Percentiles rank a stretch among this genome's conserved stretches.
Conservation (phyloP, 805 yeast genomes). For the Wickerhamiella parazyma region DNA sequence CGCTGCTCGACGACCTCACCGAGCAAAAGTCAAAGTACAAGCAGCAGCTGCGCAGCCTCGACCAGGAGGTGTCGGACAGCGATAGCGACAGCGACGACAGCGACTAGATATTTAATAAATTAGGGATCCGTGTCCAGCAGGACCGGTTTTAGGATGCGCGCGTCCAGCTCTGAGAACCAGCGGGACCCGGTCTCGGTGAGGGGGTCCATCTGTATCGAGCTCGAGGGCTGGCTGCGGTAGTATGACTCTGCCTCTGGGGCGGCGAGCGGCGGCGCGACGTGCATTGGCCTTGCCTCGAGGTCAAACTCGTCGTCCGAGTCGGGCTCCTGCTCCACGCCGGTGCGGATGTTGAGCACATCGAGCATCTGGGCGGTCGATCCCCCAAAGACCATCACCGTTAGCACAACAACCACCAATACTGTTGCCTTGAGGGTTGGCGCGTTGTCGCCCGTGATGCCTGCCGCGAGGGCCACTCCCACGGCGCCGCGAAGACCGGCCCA, state of each 20-base stretch:
- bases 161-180: slow-evolving; percentile 92
- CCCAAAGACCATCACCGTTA: slow-evolving; percentile 91
- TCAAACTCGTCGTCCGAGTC: slow-evolving; percentile 93
- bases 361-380: slow-evolving; percentile 98
- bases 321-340: slow-evolving; percentile 74
- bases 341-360: slow-evolving; percentile 81
- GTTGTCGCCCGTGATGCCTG: slow-evolving; percentile 92
- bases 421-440: slow-evolving; percentile 84
- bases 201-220: slow-evolving; percentile 6
- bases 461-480: slow-evolving; percentile 96
- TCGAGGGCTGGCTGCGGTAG: slow-evolving; percentile 3
- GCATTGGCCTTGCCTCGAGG: slow-evolving; percentile 41
- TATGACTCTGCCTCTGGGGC: not conserved
- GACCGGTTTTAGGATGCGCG: slow-evolving; percentile 84
- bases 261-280: slow-evolving; percentile 1
- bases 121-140: slow-evolving; percentile 42
- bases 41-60: slow-evolving; percentile 35
- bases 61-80: slow-evolving; percentile 58
- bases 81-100: slow-evolving; percentile 33
- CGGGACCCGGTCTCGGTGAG: slow-evolving; percentile 19
- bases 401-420: slow-evolving; percentile 87
- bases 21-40: slow-evolving; percentile 50
- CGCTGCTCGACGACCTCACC: slow-evolving; percentile 65
- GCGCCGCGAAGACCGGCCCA: slow-evolving; percentile 99
- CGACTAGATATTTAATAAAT: slow-evolving; percentile 29